phyloP scores from a whole-genome alignment of 805 yeast species.

The Candida sphagnicola region DNA sequence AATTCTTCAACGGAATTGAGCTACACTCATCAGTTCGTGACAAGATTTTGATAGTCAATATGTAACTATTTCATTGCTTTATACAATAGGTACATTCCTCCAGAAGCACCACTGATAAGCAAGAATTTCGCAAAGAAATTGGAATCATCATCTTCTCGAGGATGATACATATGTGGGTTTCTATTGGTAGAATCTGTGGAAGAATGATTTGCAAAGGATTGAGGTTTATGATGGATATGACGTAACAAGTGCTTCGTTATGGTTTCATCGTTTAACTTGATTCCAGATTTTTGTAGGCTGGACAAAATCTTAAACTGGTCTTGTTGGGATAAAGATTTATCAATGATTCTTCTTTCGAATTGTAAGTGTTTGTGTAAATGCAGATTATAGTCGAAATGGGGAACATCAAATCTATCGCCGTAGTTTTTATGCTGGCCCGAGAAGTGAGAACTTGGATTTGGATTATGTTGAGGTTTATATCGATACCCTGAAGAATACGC shows the following conservation, averaged over 20 bases:
- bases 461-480: neutral
- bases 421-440: conserved; percentile 34
- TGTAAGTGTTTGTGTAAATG: conserved; percentile 51
- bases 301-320: conserved; percentile 29
- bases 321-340: conserved; percentile 24
- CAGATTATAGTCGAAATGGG: conserved; percentile 57
- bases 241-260: conserved; percentile 40
- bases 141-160: conserved; percentile 20
- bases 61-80: conserved; percentile 1
- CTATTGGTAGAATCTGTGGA: neutral
- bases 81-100: conserved; percentile 6
- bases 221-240: conserved; percentile 20
- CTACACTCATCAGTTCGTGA: too few species aligned
- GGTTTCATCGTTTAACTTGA: conserved; percentile 34
- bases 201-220: neutral
- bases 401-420: conserved; percentile 49
- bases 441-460: conserved; percentile 12
- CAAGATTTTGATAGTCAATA: too few species aligned
- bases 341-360: conserved; percentile 41
- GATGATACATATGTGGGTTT: conserved; percentile 33
- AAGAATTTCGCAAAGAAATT: conserved; percentile 9
- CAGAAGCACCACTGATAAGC: conserved; percentile 6
- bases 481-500: conserved; percentile 10
- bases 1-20: too few species aligned
- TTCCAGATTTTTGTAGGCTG: conserved; percentile 26